These are phyloP conservation scores for Mortierella sp. DNA, from an alignment of 371 early-diverging fungal species.

Conservation along the genomic window DNA sequence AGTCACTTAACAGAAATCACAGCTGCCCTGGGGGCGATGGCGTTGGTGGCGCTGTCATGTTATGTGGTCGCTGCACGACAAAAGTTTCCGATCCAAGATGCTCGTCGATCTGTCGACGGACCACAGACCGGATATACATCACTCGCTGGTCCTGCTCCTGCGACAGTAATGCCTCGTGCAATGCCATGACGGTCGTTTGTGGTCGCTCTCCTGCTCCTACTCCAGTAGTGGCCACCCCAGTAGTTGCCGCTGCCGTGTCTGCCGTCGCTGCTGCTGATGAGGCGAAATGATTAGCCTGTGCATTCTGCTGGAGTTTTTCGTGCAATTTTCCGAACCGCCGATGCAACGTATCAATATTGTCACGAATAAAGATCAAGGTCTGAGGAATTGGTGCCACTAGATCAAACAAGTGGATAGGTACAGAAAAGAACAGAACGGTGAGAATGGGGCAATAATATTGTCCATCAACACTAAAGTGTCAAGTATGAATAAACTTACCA, in stretches of 20 bases:
- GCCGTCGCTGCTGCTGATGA: background rate
- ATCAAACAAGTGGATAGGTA: background rate
- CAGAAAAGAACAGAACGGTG: background rate
- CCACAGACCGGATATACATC: slow-evolving; percentile 46
- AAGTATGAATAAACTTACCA: slow-evolving; percentile 22
- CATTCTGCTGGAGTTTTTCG: slow-evolving; percentile 23
- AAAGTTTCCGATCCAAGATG: slow-evolving; percentile 13
- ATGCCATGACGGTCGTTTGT: slow-evolving; percentile 18
- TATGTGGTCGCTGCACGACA: background rate
- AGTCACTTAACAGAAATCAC: background rate
- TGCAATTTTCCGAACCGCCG: slow-evolving; percentile 42
- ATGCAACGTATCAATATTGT: slow-evolving; percentile 49
- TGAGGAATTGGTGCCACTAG: slow-evolving; percentile 48
- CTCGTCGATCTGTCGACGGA: slow-evolving; percentile 45
- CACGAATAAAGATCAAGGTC: slow-evolving; percentile 55
- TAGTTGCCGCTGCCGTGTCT: slow-evolving; percentile 4
- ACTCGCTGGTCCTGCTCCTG: slow-evolving; percentile 36
- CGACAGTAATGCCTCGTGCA: slow-evolving; percentile 35
- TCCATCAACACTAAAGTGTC: too few species aligned
- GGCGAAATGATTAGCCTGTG: background rate
- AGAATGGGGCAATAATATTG: background rate
- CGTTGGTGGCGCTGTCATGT: slow-evolving; percentile 1
- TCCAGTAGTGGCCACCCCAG: background rate
- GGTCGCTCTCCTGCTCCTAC: background rate
- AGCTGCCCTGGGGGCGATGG: background rate